Evolutionary conservation across 140 eudicot species (phyloP).

Genomic region (Cichorium intybus): DNA sequence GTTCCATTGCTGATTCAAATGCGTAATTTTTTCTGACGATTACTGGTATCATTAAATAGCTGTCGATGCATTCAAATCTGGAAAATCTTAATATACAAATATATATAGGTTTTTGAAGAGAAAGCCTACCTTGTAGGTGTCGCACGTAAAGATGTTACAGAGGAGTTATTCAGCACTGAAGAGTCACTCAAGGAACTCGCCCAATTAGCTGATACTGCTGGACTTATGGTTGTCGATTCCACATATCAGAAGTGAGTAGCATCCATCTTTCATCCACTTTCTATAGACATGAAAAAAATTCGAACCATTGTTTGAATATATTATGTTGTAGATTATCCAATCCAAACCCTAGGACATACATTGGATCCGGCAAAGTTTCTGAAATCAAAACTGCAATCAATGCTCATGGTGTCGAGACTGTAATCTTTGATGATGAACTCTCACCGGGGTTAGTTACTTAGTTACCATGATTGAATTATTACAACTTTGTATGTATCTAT

Average conservation of each 20-base stretch:
- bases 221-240: constrained; percentile 82
- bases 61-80: not conserved
- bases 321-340: constrained; percentile 54
- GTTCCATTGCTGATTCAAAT: no score
- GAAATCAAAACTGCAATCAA: constrained; percentile 81
- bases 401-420: constrained; percentile 82
- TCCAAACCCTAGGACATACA: constrained; percentile 82
- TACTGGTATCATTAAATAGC: no score
- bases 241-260: constrained; percentile 83
- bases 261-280: not conserved
- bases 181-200: constrained; percentile 87
- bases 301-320: not conserved
- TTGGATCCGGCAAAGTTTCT: constrained; percentile 93
- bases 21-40: no score
- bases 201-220: constrained; percentile 98
- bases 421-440: constrained; percentile 93
- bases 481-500: not conserved
- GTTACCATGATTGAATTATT: constrained; percentile 1
- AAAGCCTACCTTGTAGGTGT: constrained; percentile 95
- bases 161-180: constrained; percentile 66
- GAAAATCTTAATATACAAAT: not conserved
- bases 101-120: constrained; percentile 71
- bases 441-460: constrained; percentile 81
- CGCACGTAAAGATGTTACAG: constrained; percentile 60
- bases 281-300: no score